These are phyloP conservation scores for Candida sojae DNA, from an alignment of 1,139 yeast genomes.

Conservation along the genomic window DNA sequence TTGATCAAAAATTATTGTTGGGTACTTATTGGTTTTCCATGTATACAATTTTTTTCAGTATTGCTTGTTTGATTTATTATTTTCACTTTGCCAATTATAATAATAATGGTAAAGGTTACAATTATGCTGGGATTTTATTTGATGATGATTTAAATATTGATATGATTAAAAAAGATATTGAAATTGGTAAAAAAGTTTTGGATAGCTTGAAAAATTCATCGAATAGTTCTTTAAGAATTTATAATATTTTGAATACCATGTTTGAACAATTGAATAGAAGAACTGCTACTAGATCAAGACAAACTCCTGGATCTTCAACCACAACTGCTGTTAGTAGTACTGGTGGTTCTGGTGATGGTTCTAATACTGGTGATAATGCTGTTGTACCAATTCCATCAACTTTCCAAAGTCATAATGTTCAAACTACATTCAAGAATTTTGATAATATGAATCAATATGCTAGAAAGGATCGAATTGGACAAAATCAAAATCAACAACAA, in stretches of 20 bases:
- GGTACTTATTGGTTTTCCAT: slow-evolving; percentile 95
- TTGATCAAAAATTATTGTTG: slow-evolving; percentile 67
- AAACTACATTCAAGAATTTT: slow-evolving; percentile 34
- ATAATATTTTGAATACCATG: slow-evolving; percentile 72
- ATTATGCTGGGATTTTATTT: slow-evolving; percentile 49
- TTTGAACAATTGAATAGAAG: slow-evolving; percentile 79
- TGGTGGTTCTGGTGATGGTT: neutral
- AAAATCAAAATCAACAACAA: neutral
- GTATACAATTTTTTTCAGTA: slow-evolving; percentile 89
- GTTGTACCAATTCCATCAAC: slow-evolving; percentile 6
- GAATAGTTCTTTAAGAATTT: slow-evolving; percentile 78
- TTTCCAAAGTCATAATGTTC: slow-evolving; percentile 22
- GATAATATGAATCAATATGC: slow-evolving; percentile 35
- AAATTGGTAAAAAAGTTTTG: slow-evolving; percentile 74
- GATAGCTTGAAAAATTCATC: slow-evolving; percentile 72
- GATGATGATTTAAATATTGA: slow-evolving; percentile 67
- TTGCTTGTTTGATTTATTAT: slow-evolving; percentile 83
- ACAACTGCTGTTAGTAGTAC: neutral
- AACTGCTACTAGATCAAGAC: slow-evolving; percentile 48
- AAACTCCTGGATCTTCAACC: slow-evolving; percentile 3
- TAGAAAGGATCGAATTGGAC: slow-evolving; percentile 2
- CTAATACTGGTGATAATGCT: neutral
- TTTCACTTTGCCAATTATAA: slow-evolving; percentile 65
- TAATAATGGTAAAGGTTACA: slow-evolving; percentile 30
- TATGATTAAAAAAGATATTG: slow-evolving; percentile 76